phyloP scores from a whole-genome alignment of 78 protist genomes.

The Dictyostelium firmibasis region DNA sequence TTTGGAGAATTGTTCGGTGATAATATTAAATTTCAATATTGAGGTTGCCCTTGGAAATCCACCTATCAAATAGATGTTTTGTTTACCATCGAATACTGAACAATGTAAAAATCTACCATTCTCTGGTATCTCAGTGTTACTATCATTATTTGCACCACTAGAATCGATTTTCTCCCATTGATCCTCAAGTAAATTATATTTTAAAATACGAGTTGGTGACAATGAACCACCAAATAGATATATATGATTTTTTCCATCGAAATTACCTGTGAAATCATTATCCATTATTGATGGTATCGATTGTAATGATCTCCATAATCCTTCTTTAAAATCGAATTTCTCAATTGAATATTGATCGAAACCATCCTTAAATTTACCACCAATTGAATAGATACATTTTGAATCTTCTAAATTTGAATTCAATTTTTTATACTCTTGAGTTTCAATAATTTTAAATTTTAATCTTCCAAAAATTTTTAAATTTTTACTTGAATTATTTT shows the following conservation, averaged over 20 bases:
- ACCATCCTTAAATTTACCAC: constrained; percentile 38
- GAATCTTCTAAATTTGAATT: background rate
- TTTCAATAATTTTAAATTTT: background rate
- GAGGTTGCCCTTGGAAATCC: constrained; percentile 35
- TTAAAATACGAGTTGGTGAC: constrained; percentile 15
- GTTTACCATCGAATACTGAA: constrained; percentile 40
- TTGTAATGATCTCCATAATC: constrained; percentile 19
- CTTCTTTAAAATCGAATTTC: constrained; percentile 20
- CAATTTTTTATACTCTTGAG: constrained; percentile 23
- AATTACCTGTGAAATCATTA: constrained; percentile 49
- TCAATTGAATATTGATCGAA: constrained; percentile 51
- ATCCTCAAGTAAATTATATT: constrained; percentile 16
- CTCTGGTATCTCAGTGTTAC: constrained; percentile 34
- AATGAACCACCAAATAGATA: constrained; percentile 68
- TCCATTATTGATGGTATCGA: constrained; percentile 35
- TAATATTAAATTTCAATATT: constrained; percentile 31
- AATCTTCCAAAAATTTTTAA: constrained; percentile 31
- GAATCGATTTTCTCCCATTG: constrained; percentile 18
- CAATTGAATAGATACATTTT: constrained; percentile 39
- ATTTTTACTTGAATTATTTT: background rate
- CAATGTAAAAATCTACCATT: constrained; percentile 65
- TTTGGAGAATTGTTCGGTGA: constrained; percentile 16
- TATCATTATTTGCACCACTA: background rate
- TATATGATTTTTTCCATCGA: constrained; percentile 19
- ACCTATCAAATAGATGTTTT: constrained; percentile 50